These are phyloP conservation scores for Drosera spatulata DNA, from an alignment of 179 eudicot species.

Conservation along the genomic window DNA sequence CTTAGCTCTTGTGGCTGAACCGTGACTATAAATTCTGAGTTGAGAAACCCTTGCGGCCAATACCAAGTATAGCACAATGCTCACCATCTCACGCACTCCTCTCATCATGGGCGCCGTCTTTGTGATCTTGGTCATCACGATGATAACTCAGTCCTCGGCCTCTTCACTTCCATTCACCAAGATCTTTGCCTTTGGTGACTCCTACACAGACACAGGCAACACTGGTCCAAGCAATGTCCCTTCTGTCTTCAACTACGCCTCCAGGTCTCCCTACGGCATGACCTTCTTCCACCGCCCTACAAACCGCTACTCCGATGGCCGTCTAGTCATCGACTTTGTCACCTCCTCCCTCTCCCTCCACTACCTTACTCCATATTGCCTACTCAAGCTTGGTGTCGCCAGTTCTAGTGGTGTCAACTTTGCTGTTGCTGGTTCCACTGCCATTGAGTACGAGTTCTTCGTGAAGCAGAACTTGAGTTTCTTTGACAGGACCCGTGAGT, in stretches of 20 bases:
- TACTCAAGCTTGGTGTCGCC: conserved; percentile 3
- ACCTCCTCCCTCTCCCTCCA: conserved; percentile 46
- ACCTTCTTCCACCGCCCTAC: conserved; percentile 93
- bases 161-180: conserved; percentile 31
- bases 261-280: conserved; percentile 53
- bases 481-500: conserved; percentile 41
- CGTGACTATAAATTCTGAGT: too few species aligned
- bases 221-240: conserved; percentile 57
- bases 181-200: conserved; percentile 79
- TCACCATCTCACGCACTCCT: too few species aligned
- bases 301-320: conserved; percentile 16
- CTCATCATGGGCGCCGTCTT: too few species aligned
- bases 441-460: conserved; percentile 55
- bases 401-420: conserved; percentile 44
- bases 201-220: conserved; percentile 94
- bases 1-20: too few species aligned
- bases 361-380: conserved; percentile 44
- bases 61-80: too few species aligned
- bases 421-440: conserved; percentile 85
- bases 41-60: too few species aligned
- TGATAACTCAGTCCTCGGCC: background rate
- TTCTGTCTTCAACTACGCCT: conserved; percentile 36
- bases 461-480: conserved; percentile 44
- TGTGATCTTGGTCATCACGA: too few species aligned
- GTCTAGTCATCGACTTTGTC: conserved; percentile 71